Base-by-base conservation (phyloP, 768 basidiomycete species). In the Sarcodon sp. region DNA sequence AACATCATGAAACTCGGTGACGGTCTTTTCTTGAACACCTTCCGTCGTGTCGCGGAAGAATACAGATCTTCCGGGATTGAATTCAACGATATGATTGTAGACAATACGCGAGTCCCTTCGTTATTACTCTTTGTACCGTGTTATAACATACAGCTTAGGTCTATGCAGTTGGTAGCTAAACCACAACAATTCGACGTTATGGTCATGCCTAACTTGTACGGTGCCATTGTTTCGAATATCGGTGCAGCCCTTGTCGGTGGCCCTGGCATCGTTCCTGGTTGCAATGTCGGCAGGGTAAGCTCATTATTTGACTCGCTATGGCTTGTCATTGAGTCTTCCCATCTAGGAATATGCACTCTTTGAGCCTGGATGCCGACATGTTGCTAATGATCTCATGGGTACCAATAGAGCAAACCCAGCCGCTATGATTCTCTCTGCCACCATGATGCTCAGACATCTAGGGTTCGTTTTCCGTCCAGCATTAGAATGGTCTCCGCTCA, bases 1-100 rank as follows among this genome's bases (percentile, higher is more conserved):
- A 98, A 98, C 74, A 99, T 99, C 74, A 99, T 99, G 96, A 99
- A 99, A 68, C 83, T 97, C 57, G 94, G 94, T 64, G 96, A 98
- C 60, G 96, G 96, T 66, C 79, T 99, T 38, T 98, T 98, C 83
- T 77, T 98, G 58, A 93, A 91, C 68, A 98, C 93, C 18, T 99
- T 97, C 82, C 87, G 91, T 57, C 77, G 81, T 51, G 79, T 99
- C 51, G 96, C 92, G 33, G 90, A 98, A 66, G 94, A 97, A 63
- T 99, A 98, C 77, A 87, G 80, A 67, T 83, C 81, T 47, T 73
- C 83, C 39, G 96, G 96, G 39, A 93, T 99, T 60, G 77, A 79
- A 55, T 88, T 75, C 62, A 94, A 97, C 60, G 88, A 94, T 67
- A 98, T 99, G 96, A 99, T 99, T 50, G 90, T 98, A 50, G 93